Evolutionary conservation across 2,329 filamentous ascomycete genomes (phyloP).

Genomic region (Trichoderma asperellum): DNA sequence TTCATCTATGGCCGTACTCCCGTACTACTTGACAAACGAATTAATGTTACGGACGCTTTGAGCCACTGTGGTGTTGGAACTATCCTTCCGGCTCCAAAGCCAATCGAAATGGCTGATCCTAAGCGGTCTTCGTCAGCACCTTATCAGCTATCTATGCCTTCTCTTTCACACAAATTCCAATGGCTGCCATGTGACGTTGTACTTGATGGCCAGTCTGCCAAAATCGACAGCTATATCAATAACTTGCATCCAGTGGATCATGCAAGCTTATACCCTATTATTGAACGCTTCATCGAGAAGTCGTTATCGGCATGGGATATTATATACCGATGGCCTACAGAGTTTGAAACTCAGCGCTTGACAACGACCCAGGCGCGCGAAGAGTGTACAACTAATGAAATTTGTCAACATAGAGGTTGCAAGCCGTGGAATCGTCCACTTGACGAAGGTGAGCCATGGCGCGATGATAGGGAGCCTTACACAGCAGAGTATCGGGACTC

Average conservation of each 20-base stretch:
- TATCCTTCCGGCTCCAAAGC: constrained; percentile 33
- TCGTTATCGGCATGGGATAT: constrained; percentile 23
- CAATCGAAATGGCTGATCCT: neutral
- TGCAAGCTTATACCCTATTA: constrained; percentile 9
- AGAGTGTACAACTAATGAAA: constrained; percentile 32
- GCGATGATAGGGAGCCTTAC: constrained; percentile 30
- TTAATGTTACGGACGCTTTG: constrained; percentile 46
- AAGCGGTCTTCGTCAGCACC: neutral
- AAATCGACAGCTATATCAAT: constrained; percentile 57
- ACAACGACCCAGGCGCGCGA: constrained; percentile 19
- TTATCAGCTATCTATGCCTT: neutral
- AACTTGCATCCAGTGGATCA: constrained; percentile 52
- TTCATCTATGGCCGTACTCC: constrained; percentile 57
- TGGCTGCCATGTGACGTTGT: constrained; percentile 57
- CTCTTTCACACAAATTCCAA: constrained; percentile 43
- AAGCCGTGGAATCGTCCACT: constrained; percentile 33
- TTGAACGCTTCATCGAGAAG: constrained; percentile 19
- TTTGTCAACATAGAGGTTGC: constrained; percentile 33
- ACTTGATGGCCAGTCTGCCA: constrained; percentile 43
- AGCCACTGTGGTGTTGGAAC: constrained; percentile 42
- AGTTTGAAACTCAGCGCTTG: constrained; percentile 39
- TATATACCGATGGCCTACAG: constrained; percentile 22
- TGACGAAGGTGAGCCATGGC: constrained; percentile 35
- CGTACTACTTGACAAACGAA: constrained; percentile 36
- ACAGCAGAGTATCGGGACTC: constrained; percentile 30